Evolutionary conservation across 257 asterid species (phyloP).

Genomic region (Gynochthodes officinalis): DNA sequence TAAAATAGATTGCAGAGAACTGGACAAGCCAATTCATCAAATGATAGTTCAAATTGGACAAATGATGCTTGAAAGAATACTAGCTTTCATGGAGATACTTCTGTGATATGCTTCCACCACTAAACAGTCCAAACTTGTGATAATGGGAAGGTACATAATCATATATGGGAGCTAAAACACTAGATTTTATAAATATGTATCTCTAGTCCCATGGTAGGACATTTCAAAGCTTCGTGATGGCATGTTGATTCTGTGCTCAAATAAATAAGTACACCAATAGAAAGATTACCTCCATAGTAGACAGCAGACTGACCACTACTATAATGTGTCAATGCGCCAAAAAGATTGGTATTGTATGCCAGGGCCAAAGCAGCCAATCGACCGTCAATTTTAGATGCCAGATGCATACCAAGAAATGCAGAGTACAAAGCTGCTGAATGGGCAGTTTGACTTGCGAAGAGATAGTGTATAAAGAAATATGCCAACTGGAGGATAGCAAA

Average conservation of each 20-base stretch:
- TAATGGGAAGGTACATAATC: not conserved
- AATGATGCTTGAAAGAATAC: no score
- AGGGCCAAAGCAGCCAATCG: slow-evolving; percentile 55
- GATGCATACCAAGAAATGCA: slow-evolving; percentile 75
- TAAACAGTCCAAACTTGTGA: not conserved
- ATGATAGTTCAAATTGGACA: not conserved
- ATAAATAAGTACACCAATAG: not conserved
- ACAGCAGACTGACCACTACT: slow-evolving; percentile 95
- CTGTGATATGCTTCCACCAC: not conserved
- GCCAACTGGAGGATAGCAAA: slow-evolving; percentile 60
- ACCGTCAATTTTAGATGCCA: slow-evolving; percentile 57
- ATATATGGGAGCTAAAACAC: not conserved
- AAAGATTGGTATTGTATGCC: slow-evolving; percentile 70
- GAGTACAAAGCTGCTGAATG: slow-evolving; percentile 89
- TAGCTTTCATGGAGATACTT: not conserved
- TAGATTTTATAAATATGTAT: not conserved
- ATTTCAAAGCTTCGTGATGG: not conserved
- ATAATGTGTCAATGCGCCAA: slow-evolving; percentile 83
- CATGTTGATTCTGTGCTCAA: not conserved
- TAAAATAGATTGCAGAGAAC: not conserved
- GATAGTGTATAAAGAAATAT: slow-evolving; percentile 75
- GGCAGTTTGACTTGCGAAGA: slow-evolving; percentile 91
- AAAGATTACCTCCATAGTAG: slow-evolving; percentile 68
- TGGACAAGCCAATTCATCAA: not conserved
- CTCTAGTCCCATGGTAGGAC: not conserved